Conservation (phyloP, 306 rosid genomes). For the Senna siamea region DNA sequence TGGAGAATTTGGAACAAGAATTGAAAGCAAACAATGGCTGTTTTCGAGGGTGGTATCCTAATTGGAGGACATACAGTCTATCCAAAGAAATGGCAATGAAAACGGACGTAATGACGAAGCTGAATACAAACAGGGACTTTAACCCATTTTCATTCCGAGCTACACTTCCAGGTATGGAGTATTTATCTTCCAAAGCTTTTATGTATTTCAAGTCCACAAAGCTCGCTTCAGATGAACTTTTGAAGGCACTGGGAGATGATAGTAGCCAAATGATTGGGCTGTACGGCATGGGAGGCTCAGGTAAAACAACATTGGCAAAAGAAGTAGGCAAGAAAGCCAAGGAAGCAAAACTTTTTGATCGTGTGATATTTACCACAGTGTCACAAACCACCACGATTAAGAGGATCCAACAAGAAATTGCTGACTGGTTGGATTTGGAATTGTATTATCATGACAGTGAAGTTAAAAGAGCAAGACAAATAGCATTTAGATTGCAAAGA, state of each 20-base stretch:
- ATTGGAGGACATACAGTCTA: background rate
- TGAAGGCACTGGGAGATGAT: background rate
- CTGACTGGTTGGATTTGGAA: background rate
- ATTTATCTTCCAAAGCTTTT: background rate
- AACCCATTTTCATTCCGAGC: background rate
- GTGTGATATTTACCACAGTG: background rate
- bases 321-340: background rate
- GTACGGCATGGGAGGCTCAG: background rate
- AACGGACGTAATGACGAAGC: background rate
- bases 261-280: background rate
- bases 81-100: background rate
- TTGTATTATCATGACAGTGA: background rate
- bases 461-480: background rate
- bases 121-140: background rate
- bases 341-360: background rate
- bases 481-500: background rate
- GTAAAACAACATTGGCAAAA: background rate
- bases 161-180: background rate
- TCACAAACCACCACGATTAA: background rate
- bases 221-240: background rate
- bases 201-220: background rate
- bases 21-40: background rate
- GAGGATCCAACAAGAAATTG: background rate
- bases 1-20: background rate
- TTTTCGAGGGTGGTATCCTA: constrained; percentile 3